phyloP scores from a whole-genome alignment of 2,329 filamentous ascomycete genomes.

The Davidsoniella virescens region DNA sequence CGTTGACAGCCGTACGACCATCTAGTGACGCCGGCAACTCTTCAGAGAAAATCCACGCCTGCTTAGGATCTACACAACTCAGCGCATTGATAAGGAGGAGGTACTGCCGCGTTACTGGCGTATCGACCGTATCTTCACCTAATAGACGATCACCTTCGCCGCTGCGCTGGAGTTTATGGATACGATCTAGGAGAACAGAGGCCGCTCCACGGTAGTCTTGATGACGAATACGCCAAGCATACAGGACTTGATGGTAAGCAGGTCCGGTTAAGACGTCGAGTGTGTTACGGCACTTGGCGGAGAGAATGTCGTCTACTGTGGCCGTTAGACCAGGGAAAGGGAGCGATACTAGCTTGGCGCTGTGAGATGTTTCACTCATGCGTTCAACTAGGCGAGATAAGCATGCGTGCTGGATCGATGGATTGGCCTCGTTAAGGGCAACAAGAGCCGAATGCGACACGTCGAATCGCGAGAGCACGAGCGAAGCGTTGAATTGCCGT shows the following conservation, averaged over 20 bases:
- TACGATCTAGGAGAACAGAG: constrained; percentile 43
- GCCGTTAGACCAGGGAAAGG: constrained; percentile 65
- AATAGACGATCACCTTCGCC: constrained; percentile 36
- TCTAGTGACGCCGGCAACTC: constrained; percentile 17
- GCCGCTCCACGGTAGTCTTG: constrained; percentile 73
- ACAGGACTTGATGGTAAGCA: constrained; percentile 81
- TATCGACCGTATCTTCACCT: constrained; percentile 39
- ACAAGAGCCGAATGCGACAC: constrained; percentile 66
- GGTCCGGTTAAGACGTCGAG: constrained; percentile 49
- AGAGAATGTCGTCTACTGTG: constrained; percentile 63
- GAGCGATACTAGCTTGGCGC: constrained; percentile 52
- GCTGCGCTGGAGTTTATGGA: constrained; percentile 40
- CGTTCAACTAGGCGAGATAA: constrained; percentile 53
- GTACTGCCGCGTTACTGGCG: constrained; percentile 56
- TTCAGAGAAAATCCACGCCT: constrained; percentile 63
- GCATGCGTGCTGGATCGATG: constrained; percentile 52
- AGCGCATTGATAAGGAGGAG: constrained; percentile 87
- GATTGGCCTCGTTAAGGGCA: constrained; percentile 47
- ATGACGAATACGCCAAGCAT: constrained; percentile 73
- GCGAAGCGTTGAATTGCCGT: constrained; percentile 67
- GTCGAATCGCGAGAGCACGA: constrained; percentile 65
- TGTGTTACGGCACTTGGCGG: constrained; percentile 52
- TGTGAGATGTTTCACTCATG: constrained; percentile 52
- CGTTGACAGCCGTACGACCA: constrained; percentile 13
- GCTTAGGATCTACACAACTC: constrained; percentile 61